Conservation (phyloP, 2,329 filamentous ascomycete genomes). For the Apiospora sp. region DNA sequence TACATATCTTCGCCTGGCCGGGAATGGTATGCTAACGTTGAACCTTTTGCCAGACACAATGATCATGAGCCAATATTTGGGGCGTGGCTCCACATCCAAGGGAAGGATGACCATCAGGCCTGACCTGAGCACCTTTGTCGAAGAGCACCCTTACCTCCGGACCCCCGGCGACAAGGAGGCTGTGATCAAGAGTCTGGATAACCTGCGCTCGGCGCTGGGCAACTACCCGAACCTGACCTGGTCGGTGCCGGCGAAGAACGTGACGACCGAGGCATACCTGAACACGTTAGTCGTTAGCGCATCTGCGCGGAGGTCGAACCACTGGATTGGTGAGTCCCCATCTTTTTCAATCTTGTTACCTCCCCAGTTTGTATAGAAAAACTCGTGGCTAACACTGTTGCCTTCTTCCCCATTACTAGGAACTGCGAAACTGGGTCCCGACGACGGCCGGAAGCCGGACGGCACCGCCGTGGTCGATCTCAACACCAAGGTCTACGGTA, state of each 20-base stretch:
- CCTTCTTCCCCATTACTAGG: not conserved
- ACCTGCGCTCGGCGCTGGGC: slow-evolving; percentile 60
- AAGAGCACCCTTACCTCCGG: slow-evolving; percentile 64
- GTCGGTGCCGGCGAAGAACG: slow-evolving; percentile 59
- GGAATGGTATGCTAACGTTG: slow-evolving; percentile 35
- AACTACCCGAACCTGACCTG: slow-evolving; percentile 62
- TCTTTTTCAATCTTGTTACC: not conserved
- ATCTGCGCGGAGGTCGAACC: slow-evolving; percentile 51
- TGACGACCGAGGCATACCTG: slow-evolving; percentile 62
- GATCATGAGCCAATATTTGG: slow-evolving; percentile 66
- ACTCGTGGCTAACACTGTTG: not conserved
- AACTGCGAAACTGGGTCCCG: slow-evolving; percentile 54
- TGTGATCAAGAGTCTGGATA: slow-evolving; percentile 66
- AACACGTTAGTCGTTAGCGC: slow-evolving; percentile 49
- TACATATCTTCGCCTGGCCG: not conserved
- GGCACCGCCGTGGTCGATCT: slow-evolving; percentile 69
- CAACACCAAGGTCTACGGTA: slow-evolving; percentile 71
- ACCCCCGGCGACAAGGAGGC: slow-evolving; percentile 64
- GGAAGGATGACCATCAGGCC: slow-evolving; percentile 67
- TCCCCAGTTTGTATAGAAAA: not conserved
- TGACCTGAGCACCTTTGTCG: slow-evolving; percentile 64
- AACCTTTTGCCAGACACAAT: slow-evolving; percentile 41
- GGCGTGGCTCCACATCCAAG: slow-evolving; percentile 65
- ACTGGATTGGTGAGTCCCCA: slow-evolving; percentile 52
- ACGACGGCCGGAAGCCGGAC: slow-evolving; percentile 56